These are phyloP conservation scores for Penicilliopsis zonata DNA, from an alignment of 495 filamentous ascomycete species.

Conservation along the genomic window DNA sequence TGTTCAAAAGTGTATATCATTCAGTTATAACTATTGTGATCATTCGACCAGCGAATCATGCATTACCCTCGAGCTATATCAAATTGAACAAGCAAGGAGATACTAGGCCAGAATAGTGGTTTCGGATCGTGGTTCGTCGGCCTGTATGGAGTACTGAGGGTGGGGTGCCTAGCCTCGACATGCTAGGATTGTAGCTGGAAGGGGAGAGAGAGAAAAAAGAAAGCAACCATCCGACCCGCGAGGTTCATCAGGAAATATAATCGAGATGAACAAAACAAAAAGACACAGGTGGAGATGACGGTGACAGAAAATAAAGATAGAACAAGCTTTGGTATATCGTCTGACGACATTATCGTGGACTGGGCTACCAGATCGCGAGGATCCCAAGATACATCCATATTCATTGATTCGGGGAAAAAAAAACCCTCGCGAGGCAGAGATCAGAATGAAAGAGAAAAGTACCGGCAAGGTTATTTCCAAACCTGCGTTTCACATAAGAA, in stretches of 20 bases:
- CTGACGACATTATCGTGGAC: neutral
- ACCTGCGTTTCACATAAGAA: neutral
- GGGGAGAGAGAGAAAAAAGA: neutral
- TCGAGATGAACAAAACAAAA: neutral
- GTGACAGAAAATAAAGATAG: neutral
- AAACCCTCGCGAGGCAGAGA: no score
- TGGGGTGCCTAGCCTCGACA: no score
- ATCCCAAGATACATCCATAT: neutral
- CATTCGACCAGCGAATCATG: no score
- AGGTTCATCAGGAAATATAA: neutral
- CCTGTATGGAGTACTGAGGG: no score
- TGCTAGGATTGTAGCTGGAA: neutral
- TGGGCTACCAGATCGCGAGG: neutral
- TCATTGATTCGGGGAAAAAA: no score
- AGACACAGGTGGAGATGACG: no score
- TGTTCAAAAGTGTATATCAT: no score
- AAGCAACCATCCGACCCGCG: neutral
- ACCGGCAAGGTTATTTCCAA: neutral
- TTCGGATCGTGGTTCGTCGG: no score
- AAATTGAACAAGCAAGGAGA: no score
- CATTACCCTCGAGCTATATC: no score
- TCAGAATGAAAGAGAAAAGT: neutral
- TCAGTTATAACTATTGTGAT: no score
- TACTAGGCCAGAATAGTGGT: no score
- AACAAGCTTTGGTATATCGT: neutral